Percentiles rank a stretch among this genome's conserved stretches.
Evolutionary conservation across 371 early-diverging fungal species (phyloP).

Genomic region (Cokeromyces recurvatus): DNA sequence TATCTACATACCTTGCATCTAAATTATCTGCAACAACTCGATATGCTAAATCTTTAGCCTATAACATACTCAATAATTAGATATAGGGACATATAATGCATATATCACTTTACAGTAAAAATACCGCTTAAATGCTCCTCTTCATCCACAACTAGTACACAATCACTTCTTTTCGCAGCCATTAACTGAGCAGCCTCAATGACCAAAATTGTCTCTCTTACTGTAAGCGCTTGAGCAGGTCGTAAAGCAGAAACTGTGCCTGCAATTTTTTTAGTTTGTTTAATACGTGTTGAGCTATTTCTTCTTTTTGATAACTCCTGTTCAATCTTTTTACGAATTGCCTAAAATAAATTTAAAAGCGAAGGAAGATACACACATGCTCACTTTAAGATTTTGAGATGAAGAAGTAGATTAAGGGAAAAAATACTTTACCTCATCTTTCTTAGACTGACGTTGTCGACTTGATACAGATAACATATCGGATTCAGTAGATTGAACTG

Average conservation of each 20-base stretch:
- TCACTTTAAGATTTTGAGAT: neutral
- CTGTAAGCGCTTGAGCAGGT: slow-evolving; percentile 88
- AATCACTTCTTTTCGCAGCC: slow-evolving; percentile 97
- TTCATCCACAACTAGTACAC: slow-evolving; percentile 86
- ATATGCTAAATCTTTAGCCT: slow-evolving; percentile 51
- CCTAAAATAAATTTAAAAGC: slow-evolving; percentile 30
- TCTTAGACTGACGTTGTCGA: slow-evolving; percentile 42
- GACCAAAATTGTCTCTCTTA: slow-evolving; percentile 82
- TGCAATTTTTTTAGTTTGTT: slow-evolving; percentile 45
- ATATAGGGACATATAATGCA: neutral
- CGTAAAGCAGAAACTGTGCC: slow-evolving; percentile 93
- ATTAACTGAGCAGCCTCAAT: slow-evolving; percentile 95
- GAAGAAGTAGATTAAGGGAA: neutral
- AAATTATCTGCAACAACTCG: slow-evolving; percentile 43
- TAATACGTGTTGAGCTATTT: slow-evolving; percentile 28
- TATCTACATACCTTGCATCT: slow-evolving; percentile 37
- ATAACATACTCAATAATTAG: slow-evolving; percentile 5
- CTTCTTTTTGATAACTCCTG: slow-evolving; percentile 67
- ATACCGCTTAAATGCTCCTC: slow-evolving; percentile 93
- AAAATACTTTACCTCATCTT: slow-evolving; percentile 32
- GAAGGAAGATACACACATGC: neutral
- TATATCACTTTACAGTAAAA: slow-evolving; percentile 64
- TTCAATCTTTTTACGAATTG: slow-evolving; percentile 75
- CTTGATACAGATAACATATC: slow-evolving; percentile 26
- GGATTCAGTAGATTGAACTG: slow-evolving; percentile 6